Base-by-base conservation (phyloP, 352 stramenopile genomes). In the Phytophthora fragariae region DNA sequence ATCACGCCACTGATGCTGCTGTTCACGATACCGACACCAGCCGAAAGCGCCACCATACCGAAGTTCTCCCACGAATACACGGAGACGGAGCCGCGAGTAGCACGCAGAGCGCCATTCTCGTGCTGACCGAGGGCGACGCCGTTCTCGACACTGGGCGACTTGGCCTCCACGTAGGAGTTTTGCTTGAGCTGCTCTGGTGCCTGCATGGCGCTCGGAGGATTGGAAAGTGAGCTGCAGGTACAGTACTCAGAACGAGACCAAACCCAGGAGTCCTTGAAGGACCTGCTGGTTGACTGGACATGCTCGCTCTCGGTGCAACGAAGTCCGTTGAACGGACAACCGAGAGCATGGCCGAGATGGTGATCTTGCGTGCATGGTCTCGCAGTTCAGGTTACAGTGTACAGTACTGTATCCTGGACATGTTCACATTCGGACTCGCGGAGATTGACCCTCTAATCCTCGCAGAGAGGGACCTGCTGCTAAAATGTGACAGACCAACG, bases 1-100 rank as follows among this genome's bases (percentile, higher is more conserved):
- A 90, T 75, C n/a, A 84, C 76, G 27, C 78, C 80, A 61, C 59
- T 66, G 49, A 84, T 73, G 52, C 69, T 76, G 29, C 81, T 84
- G 72, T 88, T 84, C 21, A 91, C 70, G 53, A 89, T 60, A 21
- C 83, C 83, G 24, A 85, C 80, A 21, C 68, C 68, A 15, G 73
- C 80, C 50, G 78, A 81, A 47, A 87, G 83, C 27, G 82, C 75
- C 8, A 84, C 57, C 50, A 90, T 75, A 12, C 83, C 83, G 24
- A 87, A 74, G 63, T 90, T 81, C 44, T 80, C 54, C 55, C 69
- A 73, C 19, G 72, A 68, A n/a, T 82, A 88, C 35, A 88, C 53
- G 10, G 79, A 83, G 35, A 84, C 76, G 0, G 78, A 70, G 2
- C 82, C 80, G 17, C 79, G 71, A 24, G 63, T 47, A 0, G 64